Conservation (phyloP, 2,329 filamentous ascomycete species). For the Beauveria pseudobassiana region DNA sequence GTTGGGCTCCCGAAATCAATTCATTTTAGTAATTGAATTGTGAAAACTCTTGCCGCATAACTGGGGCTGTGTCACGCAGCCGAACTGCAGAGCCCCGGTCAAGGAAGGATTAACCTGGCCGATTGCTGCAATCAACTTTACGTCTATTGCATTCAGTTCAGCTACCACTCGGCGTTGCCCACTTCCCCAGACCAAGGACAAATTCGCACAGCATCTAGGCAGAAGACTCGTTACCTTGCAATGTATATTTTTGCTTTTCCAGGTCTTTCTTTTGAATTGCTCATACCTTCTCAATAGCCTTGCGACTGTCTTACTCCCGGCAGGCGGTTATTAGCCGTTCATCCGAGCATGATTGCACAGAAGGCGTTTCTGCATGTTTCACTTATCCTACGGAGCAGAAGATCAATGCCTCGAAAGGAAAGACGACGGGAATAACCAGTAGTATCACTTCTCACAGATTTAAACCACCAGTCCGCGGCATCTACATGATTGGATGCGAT, state of each 20-base stretch:
- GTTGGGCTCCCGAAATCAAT: background rate
- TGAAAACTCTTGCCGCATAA: background rate
- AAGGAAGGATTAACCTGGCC: background rate
- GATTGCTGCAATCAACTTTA: background rate
- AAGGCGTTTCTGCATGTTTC: background rate
- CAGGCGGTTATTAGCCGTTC: background rate
- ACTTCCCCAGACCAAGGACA: background rate
- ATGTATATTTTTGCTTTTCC: background rate
- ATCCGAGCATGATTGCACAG: conserved; percentile 1
- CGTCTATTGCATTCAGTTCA: background rate
- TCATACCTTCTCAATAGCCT: background rate
- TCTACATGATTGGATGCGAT: conserved; percentile 1
- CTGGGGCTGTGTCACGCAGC: background rate
- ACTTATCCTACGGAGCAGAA: background rate
- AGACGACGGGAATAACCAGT: background rate
- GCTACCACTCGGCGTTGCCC: background rate
- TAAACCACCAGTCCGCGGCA: background rate
- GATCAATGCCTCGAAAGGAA: background rate
- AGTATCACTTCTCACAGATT: background rate
- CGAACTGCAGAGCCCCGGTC: background rate
- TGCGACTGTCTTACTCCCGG: background rate
- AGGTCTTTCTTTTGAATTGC: too few relatives aligned
- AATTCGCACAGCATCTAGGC: background rate
- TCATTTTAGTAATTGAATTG: background rate
- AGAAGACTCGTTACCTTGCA: background rate